Evolutionary conservation across 2,329 filamentous ascomycete genomes (phyloP).

Genomic region (Cadophora malorum): DNA sequence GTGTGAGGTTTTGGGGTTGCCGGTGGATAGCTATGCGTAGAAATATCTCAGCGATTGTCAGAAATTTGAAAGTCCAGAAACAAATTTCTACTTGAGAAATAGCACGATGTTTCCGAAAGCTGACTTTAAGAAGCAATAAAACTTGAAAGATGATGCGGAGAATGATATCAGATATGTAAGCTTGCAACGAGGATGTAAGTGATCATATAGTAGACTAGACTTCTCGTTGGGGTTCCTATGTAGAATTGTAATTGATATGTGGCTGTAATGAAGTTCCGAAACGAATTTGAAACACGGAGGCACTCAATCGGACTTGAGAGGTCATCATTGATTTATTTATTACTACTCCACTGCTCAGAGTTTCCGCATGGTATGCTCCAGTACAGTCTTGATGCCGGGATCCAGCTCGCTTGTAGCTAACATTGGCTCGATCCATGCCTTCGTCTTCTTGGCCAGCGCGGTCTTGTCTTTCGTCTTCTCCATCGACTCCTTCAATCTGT

Average conservation of each 20-base stretch:
- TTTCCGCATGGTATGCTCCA: slow-evolving; percentile 54
- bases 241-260: too few species aligned
- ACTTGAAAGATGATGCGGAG: too few species aligned
- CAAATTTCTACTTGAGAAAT: not conserved
- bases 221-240: too few species aligned
- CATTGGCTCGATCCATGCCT: slow-evolving; percentile 61
- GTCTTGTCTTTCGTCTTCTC: slow-evolving; percentile 53
- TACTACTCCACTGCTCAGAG: slow-evolving; percentile 23
- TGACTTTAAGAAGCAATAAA: too few species aligned
- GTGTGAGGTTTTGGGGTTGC: slow-evolving; percentile 30
- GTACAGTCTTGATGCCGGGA: slow-evolving; percentile 59
- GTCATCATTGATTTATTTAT: not conserved
- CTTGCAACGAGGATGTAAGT: too few species aligned
- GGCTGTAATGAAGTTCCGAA: too few species aligned
- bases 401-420: slow-evolving; percentile 59
- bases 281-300: too few species aligned
- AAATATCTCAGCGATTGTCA: not conserved
- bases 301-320: too few species aligned
- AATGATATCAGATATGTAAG: too few species aligned
- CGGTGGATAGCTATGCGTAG: slow-evolving; percentile 27
- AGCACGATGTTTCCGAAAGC: not conserved
- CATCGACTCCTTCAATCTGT: slow-evolving; percentile 61
- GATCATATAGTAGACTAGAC: too few species aligned
- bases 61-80: not conserved
- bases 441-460: slow-evolving; percentile 56